Evolutionary conservation across 192 early-diverging fungal species (phyloP).

Genomic region (Coemansia brasiliensis): DNA sequence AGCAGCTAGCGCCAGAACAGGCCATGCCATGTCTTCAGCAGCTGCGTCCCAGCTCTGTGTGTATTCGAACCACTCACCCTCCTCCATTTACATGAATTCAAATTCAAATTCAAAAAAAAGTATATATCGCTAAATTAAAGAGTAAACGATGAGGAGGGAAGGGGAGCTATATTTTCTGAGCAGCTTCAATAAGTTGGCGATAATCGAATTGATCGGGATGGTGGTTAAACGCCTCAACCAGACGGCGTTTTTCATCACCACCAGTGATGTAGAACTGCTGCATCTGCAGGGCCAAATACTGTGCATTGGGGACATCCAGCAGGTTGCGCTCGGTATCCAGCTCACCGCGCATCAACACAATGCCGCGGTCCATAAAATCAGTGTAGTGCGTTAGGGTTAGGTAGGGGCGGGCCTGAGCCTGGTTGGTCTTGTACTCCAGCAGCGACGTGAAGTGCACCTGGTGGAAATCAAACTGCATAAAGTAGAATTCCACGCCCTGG

Average conservation of each 20-base stretch:
- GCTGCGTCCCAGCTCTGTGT: slow-evolving; percentile 31
- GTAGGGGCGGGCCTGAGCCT: slow-evolving; percentile 72
- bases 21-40: slow-evolving; percentile 22
- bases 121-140: not conserved
- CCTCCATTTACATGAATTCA: slow-evolving; percentile 4
- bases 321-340: slow-evolving; percentile 56
- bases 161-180: slow-evolving; percentile 46
- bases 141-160: not conserved
- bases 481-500: slow-evolving; percentile 81
- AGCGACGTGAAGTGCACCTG: slow-evolving; percentile 85
- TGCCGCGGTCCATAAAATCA: slow-evolving; percentile 77
- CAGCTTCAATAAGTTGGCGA: slow-evolving; percentile 59
- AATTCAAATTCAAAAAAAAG: slow-evolving; percentile 6
- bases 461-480: slow-evolving; percentile 83
- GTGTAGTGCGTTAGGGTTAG: slow-evolving; percentile 87
- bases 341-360: slow-evolving; percentile 92
- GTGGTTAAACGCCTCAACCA: slow-evolving; percentile 80
- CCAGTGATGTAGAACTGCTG: slow-evolving; percentile 91
- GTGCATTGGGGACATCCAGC: slow-evolving; percentile 68
- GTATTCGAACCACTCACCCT: slow-evolving; percentile 33
- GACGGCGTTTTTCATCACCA: slow-evolving; percentile 56
- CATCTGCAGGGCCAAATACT: slow-evolving; percentile 74
- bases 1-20: slow-evolving; percentile 33
- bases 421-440: slow-evolving; percentile 86
- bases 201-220: slow-evolving; percentile 76